A percentile compares a stretch with the other conserved stretches of the same genome.
phyloP scores from a whole-genome alignment of 495 filamentous ascomycete genomes.

The Glutinoglossum americanum region DNA sequence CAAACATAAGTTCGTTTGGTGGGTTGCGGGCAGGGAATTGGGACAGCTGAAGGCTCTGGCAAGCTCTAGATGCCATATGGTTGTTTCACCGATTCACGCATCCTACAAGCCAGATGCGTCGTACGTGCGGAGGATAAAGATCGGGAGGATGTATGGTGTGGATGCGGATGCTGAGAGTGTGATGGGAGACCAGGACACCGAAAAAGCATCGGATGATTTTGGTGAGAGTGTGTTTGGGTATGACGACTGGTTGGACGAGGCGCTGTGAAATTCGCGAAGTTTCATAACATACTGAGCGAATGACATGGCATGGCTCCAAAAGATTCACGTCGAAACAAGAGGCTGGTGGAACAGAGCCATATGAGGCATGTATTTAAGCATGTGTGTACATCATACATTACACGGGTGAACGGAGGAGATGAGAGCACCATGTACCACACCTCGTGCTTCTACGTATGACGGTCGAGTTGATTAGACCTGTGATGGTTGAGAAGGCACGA shows the following conservation, averaged over 20 bases:
- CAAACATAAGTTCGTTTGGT: constrained; percentile 29
- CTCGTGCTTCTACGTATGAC: no score
- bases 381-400: no score
- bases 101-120: neutral
- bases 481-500: no score
- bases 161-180: neutral
- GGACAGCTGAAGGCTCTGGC: constrained; percentile 35
- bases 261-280: neutral
- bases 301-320: no score
- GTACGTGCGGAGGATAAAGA: neutral
- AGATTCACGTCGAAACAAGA: no score
- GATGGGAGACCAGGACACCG: neutral
- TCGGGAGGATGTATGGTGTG: neutral
- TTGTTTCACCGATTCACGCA: neutral
- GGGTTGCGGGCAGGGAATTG: constrained; percentile 40
- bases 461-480: no score
- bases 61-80: neutral
- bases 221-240: neutral
- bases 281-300: no score
- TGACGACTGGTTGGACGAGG: neutral
- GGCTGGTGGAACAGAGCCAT: no score
- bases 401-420: no score
- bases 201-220: neutral
- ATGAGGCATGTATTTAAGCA: no score
- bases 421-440: no score